These are phyloP conservation scores for Microstegium vimineum DNA, from an alignment of 176 grass and related monocot genomes.

Conservation along the genomic window DNA sequence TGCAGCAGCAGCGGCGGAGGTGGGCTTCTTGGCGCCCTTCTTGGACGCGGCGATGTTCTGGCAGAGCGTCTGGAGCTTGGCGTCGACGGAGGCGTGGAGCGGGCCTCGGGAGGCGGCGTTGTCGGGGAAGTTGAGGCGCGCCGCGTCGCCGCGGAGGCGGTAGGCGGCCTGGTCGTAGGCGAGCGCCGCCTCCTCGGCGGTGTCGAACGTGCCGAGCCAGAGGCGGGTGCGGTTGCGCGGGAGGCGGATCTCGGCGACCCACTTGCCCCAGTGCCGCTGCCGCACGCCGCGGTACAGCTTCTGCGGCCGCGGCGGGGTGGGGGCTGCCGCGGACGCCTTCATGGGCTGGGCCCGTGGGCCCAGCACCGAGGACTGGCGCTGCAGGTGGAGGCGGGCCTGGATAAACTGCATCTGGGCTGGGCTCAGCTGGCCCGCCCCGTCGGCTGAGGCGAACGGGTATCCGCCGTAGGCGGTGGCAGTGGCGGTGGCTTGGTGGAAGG, in stretches of 20 bases:
- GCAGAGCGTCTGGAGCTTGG: conserved; percentile 72
- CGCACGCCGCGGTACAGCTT: conserved; percentile 79
- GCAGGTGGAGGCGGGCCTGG: conserved; percentile 44
- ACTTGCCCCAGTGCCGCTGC: conserved; percentile 86
- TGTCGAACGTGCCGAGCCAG: conserved; percentile 93
- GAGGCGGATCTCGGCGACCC: conserved; percentile 83
- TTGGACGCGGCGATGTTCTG: conserved; percentile 35
- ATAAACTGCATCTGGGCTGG: conserved; percentile 49
- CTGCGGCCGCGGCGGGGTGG: conserved; percentile 34
- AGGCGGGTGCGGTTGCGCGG: conserved; percentile 74
- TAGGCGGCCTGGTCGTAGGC: conserved; percentile 63
- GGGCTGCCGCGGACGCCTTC: conserved; percentile 29
- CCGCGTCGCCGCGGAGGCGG: conserved; percentile 55
- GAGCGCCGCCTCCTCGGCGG: conserved; percentile 56
- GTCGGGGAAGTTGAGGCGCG: conserved; percentile 65
- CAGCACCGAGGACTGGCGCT: conserved; percentile 31
- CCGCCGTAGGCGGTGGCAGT: conserved; percentile 2
- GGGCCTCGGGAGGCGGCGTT: conserved; percentile 41
- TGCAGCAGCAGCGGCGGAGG: not conserved
- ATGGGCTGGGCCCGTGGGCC: conserved; percentile 47
- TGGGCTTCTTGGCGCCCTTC: conserved; percentile 13
- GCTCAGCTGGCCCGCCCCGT: conserved; percentile 27
- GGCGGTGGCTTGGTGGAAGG: conserved; percentile 15
- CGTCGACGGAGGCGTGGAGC: conserved; percentile 47
- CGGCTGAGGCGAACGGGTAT: conserved; percentile 14